phyloP scores from a whole-genome alignment of 2,329 filamentous ascomycete genomes.

The Ophiostoma australiae region DNA sequence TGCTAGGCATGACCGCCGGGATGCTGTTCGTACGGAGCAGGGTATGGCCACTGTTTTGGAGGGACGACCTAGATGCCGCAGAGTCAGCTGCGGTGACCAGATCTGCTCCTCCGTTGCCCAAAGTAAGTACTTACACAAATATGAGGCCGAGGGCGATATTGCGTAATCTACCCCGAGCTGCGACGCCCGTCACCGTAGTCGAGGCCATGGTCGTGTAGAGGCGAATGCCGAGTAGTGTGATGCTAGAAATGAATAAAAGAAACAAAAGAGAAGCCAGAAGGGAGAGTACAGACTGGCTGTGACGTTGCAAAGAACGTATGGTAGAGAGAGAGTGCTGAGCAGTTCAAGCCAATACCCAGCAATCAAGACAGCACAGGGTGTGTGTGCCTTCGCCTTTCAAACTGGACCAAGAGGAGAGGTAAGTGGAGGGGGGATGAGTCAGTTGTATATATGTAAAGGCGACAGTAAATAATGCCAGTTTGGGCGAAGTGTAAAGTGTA shows the following conservation, averaged over 20 bases:
- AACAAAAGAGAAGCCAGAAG: not conserved
- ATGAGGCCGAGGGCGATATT: not conserved
- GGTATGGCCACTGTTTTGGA: too few species aligned
- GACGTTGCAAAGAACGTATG: not conserved
- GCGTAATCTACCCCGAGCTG: not conserved
- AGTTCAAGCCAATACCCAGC: not conserved
- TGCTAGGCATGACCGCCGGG: too few species aligned
- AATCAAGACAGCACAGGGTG: too few species aligned
- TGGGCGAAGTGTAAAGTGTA: too few species aligned
- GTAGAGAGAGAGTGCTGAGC: too few species aligned
- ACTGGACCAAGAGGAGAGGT: too few species aligned
- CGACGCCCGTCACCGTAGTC: not conserved
- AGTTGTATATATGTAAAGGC: too few species aligned
- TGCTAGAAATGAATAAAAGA: not conserved
- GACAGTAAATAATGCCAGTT: too few species aligned
- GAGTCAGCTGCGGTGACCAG: not conserved
- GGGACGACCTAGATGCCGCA: not conserved
- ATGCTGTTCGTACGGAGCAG: not conserved
- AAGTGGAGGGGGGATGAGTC: too few species aligned
- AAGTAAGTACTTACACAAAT: not conserved
- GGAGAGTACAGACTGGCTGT: too few species aligned
- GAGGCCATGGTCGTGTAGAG: not conserved
- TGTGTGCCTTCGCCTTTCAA: too few species aligned
- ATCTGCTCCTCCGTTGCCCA: not conserved
- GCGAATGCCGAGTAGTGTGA: not conserved